Evolutionary conservation across 2,329 filamentous ascomycete genomes (phyloP).

Genomic region (Epichloe typhina): DNA sequence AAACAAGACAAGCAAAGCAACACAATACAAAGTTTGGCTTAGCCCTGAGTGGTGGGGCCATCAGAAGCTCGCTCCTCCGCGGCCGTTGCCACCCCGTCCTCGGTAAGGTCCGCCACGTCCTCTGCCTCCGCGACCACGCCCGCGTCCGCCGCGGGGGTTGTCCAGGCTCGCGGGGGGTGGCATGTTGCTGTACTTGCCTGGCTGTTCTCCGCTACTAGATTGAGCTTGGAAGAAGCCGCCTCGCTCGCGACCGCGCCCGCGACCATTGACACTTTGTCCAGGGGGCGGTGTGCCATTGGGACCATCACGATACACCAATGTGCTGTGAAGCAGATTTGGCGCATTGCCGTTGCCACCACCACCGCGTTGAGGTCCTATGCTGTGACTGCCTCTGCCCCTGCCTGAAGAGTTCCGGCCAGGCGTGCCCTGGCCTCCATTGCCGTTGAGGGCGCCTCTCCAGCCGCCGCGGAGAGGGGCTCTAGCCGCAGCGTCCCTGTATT

Average conservation of each 20-base stretch:
- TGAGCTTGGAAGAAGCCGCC: slow-evolving; percentile 13
- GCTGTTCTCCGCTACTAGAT: slow-evolving; percentile 9
- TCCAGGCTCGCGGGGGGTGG: slow-evolving; percentile 48
- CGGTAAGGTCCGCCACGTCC: slow-evolving; percentile 22
- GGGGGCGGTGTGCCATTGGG: slow-evolving; percentile 15
- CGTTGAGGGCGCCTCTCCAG: slow-evolving; percentile 44
- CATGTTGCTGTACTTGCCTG: slow-evolving; percentile 36
- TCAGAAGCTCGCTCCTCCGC: slow-evolving; percentile 1
- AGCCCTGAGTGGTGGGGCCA: slow-evolving; percentile 6
- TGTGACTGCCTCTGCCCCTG: slow-evolving; percentile 26
- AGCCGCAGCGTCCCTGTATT: slow-evolving; percentile 44
- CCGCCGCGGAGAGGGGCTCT: slow-evolving; percentile 42
- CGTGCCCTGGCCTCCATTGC: slow-evolving; percentile 24
- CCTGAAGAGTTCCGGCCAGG: slow-evolving; percentile 21
- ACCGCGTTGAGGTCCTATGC: slow-evolving; percentile 24
- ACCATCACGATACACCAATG: slow-evolving; percentile 35
- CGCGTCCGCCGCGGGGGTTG: slow-evolving; percentile 24
- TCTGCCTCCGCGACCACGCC: slow-evolving; percentile 26
- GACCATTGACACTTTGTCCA: slow-evolving; percentile 16
- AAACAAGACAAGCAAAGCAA: background rate
- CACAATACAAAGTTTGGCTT: background rate
- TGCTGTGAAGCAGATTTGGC: slow-evolving; percentile 37
- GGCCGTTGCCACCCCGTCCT: slow-evolving; percentile 20
- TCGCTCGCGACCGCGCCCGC: slow-evolving; percentile 18
- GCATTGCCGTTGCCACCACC: slow-evolving; percentile 10